These are phyloP conservation scores for Chenopodium formosanum DNA, from an alignment of 148 eudicot genomes.

Conservation along the genomic window DNA sequence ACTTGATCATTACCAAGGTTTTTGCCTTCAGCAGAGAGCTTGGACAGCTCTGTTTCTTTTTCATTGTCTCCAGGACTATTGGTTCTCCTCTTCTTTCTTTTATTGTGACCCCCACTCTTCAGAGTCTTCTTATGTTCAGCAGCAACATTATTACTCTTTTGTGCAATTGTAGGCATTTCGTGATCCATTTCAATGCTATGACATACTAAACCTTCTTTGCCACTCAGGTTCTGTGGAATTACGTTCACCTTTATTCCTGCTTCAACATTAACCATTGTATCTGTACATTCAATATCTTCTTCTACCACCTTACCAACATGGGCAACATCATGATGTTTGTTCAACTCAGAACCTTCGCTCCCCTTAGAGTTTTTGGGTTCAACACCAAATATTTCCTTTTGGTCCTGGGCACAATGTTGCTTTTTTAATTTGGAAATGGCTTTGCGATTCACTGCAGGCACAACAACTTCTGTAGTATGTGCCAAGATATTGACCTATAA, in stretches of 20 bases:
- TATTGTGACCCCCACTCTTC: not conserved
- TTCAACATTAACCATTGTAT: not conserved
- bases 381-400: conserved; percentile 36
- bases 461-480: conserved; percentile 48
- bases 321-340: not conserved
- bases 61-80: not conserved
- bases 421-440: conserved; percentile 30
- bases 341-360: not conserved
- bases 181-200: not conserved
- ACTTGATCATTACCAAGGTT: not conserved
- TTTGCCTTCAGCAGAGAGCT: not conserved
- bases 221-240: not conserved
- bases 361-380: not conserved
- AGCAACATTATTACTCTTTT: not conserved
- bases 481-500: conserved; percentile 59
- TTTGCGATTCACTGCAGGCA: not conserved
- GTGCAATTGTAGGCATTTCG: not conserved
- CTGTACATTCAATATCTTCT: not conserved
- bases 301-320: not conserved
- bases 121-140: not conserved
- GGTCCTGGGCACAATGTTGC: conserved; percentile 44
- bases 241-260: too few relatives aligned
- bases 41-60: not conserved
- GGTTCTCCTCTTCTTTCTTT: not conserved
- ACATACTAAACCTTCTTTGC: not conserved